Conservation (phyloP, 106 monocot genomes). For the Allium cepa region DNA sequence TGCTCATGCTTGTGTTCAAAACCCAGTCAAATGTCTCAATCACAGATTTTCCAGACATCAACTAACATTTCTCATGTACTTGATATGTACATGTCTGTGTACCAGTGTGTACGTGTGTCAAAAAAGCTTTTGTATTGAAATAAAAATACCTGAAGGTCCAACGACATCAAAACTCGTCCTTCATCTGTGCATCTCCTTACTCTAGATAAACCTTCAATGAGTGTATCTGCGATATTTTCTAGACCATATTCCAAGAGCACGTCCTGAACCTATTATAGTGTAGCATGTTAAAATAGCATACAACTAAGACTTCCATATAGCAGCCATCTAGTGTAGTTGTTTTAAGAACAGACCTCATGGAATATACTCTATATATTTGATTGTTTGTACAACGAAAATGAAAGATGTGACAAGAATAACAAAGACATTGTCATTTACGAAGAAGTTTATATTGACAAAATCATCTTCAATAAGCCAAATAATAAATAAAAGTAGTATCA, state of each 20-base stretch:
- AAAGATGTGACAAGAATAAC: not conserved
- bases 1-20: too few species aligned
- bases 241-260: conserved; percentile 76
- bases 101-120: too few species aligned
- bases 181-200: conserved; percentile 95
- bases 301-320: not conserved
- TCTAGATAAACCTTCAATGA: conserved; percentile 87
- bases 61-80: too few species aligned
- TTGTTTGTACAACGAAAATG: conserved; percentile 1
- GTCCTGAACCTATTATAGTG: conserved; percentile 60
- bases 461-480: too few species aligned
- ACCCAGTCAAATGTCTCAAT: too few species aligned
- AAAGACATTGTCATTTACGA: too few species aligned
- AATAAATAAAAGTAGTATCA: too few species aligned
- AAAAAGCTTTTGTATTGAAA: not conserved
- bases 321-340: not conserved
- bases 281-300: not conserved
- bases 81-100: too few species aligned
- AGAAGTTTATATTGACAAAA: too few species aligned
- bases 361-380: not conserved
- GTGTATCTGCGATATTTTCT: conserved; percentile 75
- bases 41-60: too few species aligned
- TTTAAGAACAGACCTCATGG: not conserved
- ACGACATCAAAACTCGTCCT: conserved; percentile 90
- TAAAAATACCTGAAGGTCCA: conserved; percentile 81